Evolutionary conservation across 129 eudicot species (phyloP).

Genomic region (Mikania micrantha): DNA sequence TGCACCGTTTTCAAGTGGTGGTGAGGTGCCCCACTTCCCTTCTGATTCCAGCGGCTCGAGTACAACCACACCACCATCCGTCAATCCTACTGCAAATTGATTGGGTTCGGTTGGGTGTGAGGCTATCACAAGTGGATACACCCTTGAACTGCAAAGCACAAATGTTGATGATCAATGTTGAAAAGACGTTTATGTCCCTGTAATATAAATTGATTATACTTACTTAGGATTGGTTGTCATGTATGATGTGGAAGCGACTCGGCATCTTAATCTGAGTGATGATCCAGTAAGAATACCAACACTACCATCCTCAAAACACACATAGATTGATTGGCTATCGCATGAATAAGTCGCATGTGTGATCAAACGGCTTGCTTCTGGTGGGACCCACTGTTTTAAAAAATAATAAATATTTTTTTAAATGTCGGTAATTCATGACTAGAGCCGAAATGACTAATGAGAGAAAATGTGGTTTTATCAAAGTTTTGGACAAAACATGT

Average conservation of each 20-base stretch:
- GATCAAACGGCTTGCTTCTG: constrained; percentile 73
- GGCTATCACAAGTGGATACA: constrained; percentile 70
- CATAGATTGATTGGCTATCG: constrained; percentile 76
- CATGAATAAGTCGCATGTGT: constrained; percentile 88
- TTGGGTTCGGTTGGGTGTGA: constrained; percentile 76
- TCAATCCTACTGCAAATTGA: constrained; percentile 82
- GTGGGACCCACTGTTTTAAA: constrained; percentile 66
- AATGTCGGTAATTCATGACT: not conserved
- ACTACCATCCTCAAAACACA: constrained; percentile 75
- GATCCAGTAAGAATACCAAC: constrained; percentile 73
- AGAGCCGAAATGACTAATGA: not conserved
- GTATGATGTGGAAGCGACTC: constrained; percentile 55
- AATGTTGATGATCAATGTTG: not conserved
- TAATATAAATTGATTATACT: not conserved
- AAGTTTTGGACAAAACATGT: not conserved
- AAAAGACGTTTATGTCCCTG: not conserved
- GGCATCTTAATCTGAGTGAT: constrained; percentile 68
- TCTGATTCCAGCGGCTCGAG: constrained; percentile 83
- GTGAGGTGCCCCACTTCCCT: constrained; percentile 86
- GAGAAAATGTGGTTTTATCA: not conserved
- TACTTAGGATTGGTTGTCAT: constrained; percentile 68
- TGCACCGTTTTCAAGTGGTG: constrained; percentile 69
- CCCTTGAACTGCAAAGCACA: constrained; percentile 46
- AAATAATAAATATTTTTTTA: not conserved
- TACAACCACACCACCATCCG: constrained; percentile 71